Conservation (phyloP, 208 protist species). For the Strigomonas galati region DNA sequence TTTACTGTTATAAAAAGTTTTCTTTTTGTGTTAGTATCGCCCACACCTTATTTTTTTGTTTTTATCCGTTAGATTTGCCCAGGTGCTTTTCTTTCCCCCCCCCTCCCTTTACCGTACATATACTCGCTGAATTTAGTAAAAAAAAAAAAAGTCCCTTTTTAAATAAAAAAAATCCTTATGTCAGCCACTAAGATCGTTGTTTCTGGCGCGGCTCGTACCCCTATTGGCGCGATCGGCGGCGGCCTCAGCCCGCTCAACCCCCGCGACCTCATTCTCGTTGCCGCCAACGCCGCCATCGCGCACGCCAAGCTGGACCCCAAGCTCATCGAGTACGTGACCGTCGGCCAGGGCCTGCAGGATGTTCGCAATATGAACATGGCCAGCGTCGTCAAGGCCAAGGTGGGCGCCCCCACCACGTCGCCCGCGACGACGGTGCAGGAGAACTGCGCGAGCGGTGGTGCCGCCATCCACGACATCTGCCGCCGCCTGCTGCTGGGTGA, state of each 20-base stretch:
- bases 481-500: conserved; percentile 45
- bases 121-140: neutral
- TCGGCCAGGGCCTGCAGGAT: conserved; percentile 51
- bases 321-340: conserved; percentile 50
- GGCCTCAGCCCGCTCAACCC: conserved; percentile 30
- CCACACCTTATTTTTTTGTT: neutral
- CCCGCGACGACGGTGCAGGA: conserved; percentile 55
- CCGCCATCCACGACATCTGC: conserved; percentile 56
- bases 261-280: conserved; percentile 29
- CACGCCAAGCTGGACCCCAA: conserved; percentile 38
- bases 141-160: neutral
- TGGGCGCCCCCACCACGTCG: conserved; percentile 44
- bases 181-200: conserved; percentile 30
- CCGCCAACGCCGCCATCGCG: conserved; percentile 30
- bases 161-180: neutral
- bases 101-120: conserved; percentile 1
- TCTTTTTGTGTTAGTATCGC: no score
- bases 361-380: conserved; percentile 55
- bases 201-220: conserved; percentile 41
- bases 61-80: no score
- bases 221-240: conserved; percentile 46
- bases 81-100: no score
- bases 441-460: conserved; percentile 61
- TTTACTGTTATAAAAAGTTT: neutral
- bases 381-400: conserved; percentile 32